These are phyloP conservation scores for Spergularia bocconei DNA, from an alignment of 148 eudicot species.

Conservation along the genomic window DNA sequence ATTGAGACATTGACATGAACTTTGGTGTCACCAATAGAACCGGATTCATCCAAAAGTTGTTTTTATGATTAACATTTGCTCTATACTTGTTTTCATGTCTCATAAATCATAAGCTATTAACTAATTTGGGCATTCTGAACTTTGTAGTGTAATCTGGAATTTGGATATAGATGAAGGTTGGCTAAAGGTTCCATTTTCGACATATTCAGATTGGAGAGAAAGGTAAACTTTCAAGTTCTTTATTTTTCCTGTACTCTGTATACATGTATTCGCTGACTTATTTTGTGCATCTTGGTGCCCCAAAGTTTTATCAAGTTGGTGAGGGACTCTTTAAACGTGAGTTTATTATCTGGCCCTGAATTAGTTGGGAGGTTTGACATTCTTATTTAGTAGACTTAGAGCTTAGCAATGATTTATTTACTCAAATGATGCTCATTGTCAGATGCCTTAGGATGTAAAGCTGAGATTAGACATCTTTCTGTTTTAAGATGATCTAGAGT, in stretches of 20 bases:
- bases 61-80: background rate
- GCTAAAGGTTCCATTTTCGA: background rate
- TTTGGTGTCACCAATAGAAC: too few relatives aligned
- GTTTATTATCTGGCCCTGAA: background rate
- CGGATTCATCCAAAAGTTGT: too few relatives aligned
- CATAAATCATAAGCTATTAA: background rate
- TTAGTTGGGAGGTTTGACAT: background rate
- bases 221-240: background rate
- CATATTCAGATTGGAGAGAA: conserved; percentile 4
- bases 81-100: background rate
- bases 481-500: conserved; percentile 10
- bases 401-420: background rate
- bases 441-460: conserved; percentile 1
- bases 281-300: background rate
- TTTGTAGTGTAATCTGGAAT: background rate
- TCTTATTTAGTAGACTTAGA: background rate
- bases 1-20: too few relatives aligned
- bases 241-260: background rate
- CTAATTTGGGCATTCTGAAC: background rate
- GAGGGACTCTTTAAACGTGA: background rate
- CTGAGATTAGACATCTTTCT: conserved; percentile 9
- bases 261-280: background rate
- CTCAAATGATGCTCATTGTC: background rate
- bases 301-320: background rate
- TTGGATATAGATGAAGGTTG: conserved; percentile 7